Evolutionary conservation across 495 filamentous ascomycete genomes (phyloP), one percentile per base, ranked within the genome.

Genomic region (Penicillium diatomitis): DNA sequence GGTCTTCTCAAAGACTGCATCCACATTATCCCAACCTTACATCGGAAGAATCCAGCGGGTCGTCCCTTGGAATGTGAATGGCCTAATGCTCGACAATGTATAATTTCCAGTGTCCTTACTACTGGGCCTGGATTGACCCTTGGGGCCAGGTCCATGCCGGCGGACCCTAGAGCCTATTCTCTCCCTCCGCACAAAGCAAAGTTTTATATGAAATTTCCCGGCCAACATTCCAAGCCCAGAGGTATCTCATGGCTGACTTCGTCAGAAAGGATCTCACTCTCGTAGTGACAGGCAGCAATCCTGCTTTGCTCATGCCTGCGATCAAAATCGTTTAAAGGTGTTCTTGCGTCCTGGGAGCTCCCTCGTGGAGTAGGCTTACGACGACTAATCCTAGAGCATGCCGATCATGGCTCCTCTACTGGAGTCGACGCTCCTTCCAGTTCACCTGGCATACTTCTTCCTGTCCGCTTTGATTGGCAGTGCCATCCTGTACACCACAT

Each of bases 371-470:
- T 42, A 28, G 40, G 54, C 37, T 53, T 52, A 53, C 54, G 54
- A 50, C 47, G 49, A 52, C 49, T 43, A 30, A 27, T 35, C 46
- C 5, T 35, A 36, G 39, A 48, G 50, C 32, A 50, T 56, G 54
- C 50, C 54, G 43, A 55, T 66, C 32, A 58, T 68, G 50, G 56
- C 57, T 49, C 48, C 58, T 34, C 57, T 66, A 5, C 62, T 67
- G 34, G 57, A 57, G 40, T 62, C 83, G 42, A 87, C 86, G 62
- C 88, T 87, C 65, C 84, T 90, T 57, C 84, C 79, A 3, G 54
- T 88, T 32, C 81, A 85, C 62, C 84, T 88, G 74, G 65, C 73
- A 50, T 94, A 94, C 67, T 92, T 92, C 65, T 74, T 89, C 48
- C 36, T 69, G 6, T 73, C 77, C 32, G 78, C 74, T 37, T 57